Evolutionary conservation across 495 filamentous ascomycete species (phyloP).

Genomic region (Tuber melanosporum): DNA sequence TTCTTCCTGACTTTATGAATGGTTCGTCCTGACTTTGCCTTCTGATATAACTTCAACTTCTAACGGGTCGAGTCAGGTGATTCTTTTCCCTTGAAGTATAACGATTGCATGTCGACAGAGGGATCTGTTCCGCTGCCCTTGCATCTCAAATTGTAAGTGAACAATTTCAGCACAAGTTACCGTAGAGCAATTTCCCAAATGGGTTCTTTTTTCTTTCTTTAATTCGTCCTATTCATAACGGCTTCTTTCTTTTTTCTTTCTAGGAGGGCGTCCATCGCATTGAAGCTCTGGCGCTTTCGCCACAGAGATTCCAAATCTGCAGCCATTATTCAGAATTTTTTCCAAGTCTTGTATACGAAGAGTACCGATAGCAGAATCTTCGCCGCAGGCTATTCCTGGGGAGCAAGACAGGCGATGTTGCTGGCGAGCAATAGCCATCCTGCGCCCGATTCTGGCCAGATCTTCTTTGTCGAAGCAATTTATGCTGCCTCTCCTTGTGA

Average conservation of each 20-base stretch:
- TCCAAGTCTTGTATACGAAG: conserved; percentile 46
- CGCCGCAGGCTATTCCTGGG: conserved; percentile 57
- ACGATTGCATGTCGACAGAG: conserved; percentile 18
- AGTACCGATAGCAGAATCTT: conserved; percentile 44
- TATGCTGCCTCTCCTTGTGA: conserved; percentile 34
- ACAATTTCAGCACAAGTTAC: conserved; percentile 18
- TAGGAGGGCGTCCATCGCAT: conserved; percentile 36
- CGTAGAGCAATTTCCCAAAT: conserved; percentile 20
- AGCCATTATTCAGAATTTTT: conserved; percentile 49
- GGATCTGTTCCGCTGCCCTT: conserved; percentile 6
- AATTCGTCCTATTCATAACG: conserved; percentile 27
- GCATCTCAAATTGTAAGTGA: conserved; percentile 10
- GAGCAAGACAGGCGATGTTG: conserved; percentile 49
- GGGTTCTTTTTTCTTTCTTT: conserved; percentile 9
- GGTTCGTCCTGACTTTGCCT: conserved; percentile 41
- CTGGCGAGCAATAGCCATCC: conserved; percentile 42
- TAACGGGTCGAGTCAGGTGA: conserved; percentile 36
- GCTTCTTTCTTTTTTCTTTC: conserved; percentile 10
- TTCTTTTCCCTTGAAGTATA: conserved; percentile 38
- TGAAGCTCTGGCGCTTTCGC: conserved; percentile 31
- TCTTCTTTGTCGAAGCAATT: conserved; percentile 31
- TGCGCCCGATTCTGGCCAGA: conserved; percentile 18
- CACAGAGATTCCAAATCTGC: conserved; percentile 42
- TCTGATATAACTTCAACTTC: not conserved
- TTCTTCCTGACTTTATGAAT: conserved; percentile 57